phyloP scores from a whole-genome alignment of 352 stramenopile species.

The Thalassiosira pacifica region DNA sequence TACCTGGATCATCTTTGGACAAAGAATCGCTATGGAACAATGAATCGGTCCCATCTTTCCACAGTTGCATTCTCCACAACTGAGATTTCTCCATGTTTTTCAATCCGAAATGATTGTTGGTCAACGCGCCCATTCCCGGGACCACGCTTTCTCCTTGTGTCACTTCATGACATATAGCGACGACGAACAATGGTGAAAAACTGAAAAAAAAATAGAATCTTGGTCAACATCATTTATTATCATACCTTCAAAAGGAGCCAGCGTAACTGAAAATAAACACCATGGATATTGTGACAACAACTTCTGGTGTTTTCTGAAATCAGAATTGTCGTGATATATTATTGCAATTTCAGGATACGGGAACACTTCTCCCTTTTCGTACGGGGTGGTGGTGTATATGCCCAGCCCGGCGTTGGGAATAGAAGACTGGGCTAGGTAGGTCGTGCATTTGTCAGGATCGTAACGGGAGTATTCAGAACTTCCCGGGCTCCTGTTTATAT shows the following conservation, averaged over 20 bases:
- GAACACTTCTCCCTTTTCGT: conserved; percentile 19
- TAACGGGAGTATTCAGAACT: background rate
- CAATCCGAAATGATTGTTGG: conserved; percentile 77
- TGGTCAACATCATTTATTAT: too few relatives aligned
- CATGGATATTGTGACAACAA: conserved; percentile 50
- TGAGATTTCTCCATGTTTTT: conserved; percentile 63
- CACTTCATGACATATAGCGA: conserved; percentile 45
- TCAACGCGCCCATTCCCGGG: conserved; percentile 71
- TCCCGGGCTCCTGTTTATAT: background rate
- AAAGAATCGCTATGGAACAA: conserved; percentile 8
- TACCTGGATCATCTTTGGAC: conserved; percentile 34
- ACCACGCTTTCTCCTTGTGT: conserved; percentile 47
- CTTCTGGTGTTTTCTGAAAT: background rate
- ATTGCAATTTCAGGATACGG: conserved; percentile 58
- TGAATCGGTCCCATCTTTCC: conserved; percentile 47
- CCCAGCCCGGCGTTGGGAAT: conserved; percentile 73
- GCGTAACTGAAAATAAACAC: background rate
- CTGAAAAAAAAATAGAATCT: too few relatives aligned
- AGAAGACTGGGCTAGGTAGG: conserved; percentile 78
- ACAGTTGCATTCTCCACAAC: conserved; percentile 26
- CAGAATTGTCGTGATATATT: conserved; percentile 16
- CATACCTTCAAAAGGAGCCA: too few relatives aligned
- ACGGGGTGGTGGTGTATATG: conserved; percentile 63
- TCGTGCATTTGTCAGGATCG: conserved; percentile 51
- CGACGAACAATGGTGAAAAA: too few relatives aligned